Percentiles rank a stretch among this genome's conserved stretches.
phyloP scores from a whole-genome alignment of 2,329 filamentous ascomycete genomes.

The Trichocomaceae sp. region DNA sequence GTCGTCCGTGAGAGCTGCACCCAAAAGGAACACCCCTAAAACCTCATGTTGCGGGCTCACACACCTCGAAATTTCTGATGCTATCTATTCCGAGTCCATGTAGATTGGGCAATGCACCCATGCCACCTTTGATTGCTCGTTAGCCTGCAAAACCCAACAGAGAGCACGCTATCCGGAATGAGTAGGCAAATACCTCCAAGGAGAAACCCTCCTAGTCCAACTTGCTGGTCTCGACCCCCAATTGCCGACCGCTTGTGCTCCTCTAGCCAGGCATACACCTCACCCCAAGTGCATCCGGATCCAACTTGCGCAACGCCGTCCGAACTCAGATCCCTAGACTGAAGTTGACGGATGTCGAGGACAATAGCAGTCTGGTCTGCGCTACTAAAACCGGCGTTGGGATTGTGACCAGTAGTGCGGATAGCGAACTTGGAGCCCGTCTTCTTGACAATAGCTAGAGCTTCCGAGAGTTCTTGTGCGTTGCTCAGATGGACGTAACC shows the following conservation, averaged over 20 bases:
- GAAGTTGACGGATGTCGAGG: background rate
- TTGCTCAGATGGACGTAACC: background rate
- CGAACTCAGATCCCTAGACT: background rate
- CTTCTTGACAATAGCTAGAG: background rate
- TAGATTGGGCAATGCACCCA: background rate
- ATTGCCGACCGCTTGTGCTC: slow-evolving; percentile 1
- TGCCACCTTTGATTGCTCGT: background rate
- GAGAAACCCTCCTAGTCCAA: slow-evolving; percentile 3
- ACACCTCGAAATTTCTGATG: background rate
- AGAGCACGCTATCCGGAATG: background rate
- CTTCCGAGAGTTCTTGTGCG: background rate
- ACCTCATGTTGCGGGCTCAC: too few relatives aligned
- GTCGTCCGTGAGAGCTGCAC: background rate
- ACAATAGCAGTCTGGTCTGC: background rate
- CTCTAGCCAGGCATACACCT: slow-evolving; percentile 1
- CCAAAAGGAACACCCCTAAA: too few relatives aligned
- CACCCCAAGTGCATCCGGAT: slow-evolving; percentile 1
- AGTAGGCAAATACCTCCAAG: background rate
- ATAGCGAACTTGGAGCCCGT: background rate
- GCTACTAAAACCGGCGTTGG: background rate
- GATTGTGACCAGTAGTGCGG: background rate
- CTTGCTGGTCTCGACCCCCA: background rate
- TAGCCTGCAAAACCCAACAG: background rate
- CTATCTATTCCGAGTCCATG: slow-evolving; percentile 1
- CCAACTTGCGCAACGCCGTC: slow-evolving; percentile 1